Conservation (phyloP, 371 early-diverging fungal species). For the Mortierella polycephala region DNA sequence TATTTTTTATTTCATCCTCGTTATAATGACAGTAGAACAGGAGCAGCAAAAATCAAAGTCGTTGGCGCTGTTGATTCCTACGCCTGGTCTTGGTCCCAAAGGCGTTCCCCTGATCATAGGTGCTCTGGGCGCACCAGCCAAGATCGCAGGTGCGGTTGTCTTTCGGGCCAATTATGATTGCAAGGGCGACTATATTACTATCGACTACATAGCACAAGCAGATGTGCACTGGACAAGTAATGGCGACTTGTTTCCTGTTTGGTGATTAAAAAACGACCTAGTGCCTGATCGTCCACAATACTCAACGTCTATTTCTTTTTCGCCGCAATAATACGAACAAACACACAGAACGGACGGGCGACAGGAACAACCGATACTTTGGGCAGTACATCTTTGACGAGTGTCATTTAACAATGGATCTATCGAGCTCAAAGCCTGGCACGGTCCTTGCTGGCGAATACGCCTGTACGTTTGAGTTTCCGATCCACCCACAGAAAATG, state of each 20-base stretch:
- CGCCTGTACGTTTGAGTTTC: conserved; percentile 1
- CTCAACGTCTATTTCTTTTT: too few species aligned
- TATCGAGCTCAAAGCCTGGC: neutral
- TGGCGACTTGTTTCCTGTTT: neutral
- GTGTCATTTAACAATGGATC: neutral
- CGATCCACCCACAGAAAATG: conserved; percentile 5
- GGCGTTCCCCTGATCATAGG: conserved; percentile 17
- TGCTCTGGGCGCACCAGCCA: conserved; percentile 5
- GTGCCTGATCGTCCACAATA: too few species aligned
- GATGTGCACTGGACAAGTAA: conserved; percentile 23
- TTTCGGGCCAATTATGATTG: conserved; percentile 28
- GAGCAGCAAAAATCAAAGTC: conserved; percentile 3
- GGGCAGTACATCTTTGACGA: neutral
- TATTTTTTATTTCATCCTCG: too few species aligned
- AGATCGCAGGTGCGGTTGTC: conserved; percentile 12
- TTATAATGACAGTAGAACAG: too few species aligned
- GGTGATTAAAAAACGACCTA: neutral
- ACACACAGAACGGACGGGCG: too few species aligned
- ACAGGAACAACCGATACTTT: too few species aligned
- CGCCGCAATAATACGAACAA: too few species aligned
- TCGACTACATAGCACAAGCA: conserved; percentile 19
- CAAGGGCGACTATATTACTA: conserved; percentile 25
- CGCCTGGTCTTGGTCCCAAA: conserved; percentile 11
- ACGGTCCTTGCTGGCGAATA: neutral
- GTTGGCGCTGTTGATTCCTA: neutral